phyloP scores from a whole-genome alignment of 2,329 filamentous ascomycete genomes.

The Proliferodiscus dingleyae region DNA sequence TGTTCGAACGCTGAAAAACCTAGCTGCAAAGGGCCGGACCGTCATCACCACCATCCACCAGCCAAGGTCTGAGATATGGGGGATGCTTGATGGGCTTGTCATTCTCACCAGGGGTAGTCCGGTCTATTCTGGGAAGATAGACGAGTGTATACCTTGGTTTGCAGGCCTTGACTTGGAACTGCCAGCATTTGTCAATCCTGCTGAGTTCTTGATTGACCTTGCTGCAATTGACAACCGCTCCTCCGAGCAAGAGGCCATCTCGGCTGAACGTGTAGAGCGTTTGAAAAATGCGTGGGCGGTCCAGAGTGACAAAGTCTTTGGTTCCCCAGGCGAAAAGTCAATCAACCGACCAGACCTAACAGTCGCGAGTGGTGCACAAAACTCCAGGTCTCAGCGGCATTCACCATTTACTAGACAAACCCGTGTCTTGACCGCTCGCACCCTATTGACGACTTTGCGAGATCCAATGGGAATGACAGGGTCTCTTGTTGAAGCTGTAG shows the following conservation, averaged over 20 bases:
- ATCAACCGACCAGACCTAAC: not conserved
- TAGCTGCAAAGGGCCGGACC: conserved; percentile 65
- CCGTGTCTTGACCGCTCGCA: conserved; percentile 61
- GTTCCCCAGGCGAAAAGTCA: conserved; percentile 14
- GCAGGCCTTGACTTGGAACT: conserved; percentile 53
- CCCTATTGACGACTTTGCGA: conserved; percentile 66
- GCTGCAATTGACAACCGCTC: conserved; percentile 70
- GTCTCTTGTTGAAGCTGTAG: conserved; percentile 62
- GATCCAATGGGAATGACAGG: conserved; percentile 73
- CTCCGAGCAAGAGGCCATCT: conserved; percentile 58
- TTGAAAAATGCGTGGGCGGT: conserved; percentile 58
- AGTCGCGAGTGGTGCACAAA: conserved; percentile 27
- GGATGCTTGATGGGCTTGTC: conserved; percentile 67
- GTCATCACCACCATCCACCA: conserved; percentile 73
- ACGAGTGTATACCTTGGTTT: conserved; percentile 61
- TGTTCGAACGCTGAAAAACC: conserved; percentile 61
- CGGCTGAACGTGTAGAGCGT: conserved; percentile 52
- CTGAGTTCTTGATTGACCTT: conserved; percentile 70
- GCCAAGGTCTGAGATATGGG: conserved; percentile 75
- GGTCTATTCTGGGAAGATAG: conserved; percentile 60
- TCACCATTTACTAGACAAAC: conserved; percentile 59
- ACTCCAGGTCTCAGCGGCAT: conserved; percentile 27
- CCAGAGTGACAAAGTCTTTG: conserved; percentile 23
- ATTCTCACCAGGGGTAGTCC: conserved; percentile 63
- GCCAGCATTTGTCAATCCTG: conserved; percentile 71